Conservation (phyloP, 805 yeast species). For the Hanseniaspora singularis region DNA sequence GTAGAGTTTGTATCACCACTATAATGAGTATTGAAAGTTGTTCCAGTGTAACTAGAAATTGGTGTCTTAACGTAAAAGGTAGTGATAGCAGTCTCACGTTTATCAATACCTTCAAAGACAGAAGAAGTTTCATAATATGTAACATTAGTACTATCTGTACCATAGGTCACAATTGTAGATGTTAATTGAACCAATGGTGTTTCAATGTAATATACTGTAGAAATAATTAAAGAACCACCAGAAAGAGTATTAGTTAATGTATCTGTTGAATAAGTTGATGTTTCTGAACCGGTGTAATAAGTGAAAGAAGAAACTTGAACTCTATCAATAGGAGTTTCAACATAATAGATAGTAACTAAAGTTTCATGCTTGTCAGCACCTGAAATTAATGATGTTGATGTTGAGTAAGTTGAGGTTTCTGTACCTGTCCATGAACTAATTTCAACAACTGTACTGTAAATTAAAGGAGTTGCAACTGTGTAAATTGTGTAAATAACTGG, state of each 20-base stretch:
- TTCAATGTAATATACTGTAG: constrained; percentile 13
- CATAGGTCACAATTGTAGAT: constrained; percentile 3
- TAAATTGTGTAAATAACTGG: constrained; percentile 14
- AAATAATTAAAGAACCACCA: constrained; percentile 2
- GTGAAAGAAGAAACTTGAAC: not conserved
- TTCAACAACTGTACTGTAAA: constrained; percentile 3
- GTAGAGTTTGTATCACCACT: not conserved
- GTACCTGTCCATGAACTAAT: constrained; percentile 17
- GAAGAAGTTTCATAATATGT: constrained; percentile 6
- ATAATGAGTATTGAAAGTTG: not conserved
- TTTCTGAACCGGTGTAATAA: constrained; percentile 12
- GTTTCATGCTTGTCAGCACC: constrained; percentile 17
- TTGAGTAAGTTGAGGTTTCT: constrained; percentile 16
- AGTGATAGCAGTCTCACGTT: constrained; percentile 1
- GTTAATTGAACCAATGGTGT: constrained; percentile 13
- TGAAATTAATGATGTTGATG: constrained; percentile 4
- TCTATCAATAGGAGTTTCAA: constrained; percentile 18
- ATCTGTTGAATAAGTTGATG: constrained; percentile 9
- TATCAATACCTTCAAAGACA: not conserved
- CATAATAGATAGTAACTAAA: constrained; percentile 16
- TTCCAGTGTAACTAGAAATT: constrained; percentile 1
- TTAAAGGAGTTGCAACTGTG: constrained; percentile 13
- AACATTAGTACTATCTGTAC: not conserved
- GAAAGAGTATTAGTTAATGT: not conserved
- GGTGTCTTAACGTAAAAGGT: constrained; percentile 11